Evolutionary conservation across 2,329 filamentous ascomycete species (phyloP).

Genomic region (Penicillium sp.): DNA sequence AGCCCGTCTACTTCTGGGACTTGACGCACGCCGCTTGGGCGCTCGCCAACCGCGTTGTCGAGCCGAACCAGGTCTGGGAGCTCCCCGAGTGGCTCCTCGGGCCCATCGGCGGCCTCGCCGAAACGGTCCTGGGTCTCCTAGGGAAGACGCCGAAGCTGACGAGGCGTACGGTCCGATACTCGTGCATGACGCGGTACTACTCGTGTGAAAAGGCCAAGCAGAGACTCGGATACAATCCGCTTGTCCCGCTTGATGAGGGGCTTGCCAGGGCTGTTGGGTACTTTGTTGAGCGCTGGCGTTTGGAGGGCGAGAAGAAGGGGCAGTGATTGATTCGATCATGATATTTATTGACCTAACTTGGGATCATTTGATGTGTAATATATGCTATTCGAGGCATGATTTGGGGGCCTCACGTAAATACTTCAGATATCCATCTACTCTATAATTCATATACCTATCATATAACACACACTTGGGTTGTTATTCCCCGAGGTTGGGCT

Average conservation of each 20-base stretch:
- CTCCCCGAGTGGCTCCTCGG: conserved; percentile 47
- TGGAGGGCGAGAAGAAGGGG: conserved; percentile 45
- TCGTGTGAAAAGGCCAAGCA: conserved; percentile 53
- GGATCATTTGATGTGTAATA: background rate
- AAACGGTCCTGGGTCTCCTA: conserved; percentile 48
- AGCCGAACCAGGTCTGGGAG: conserved; percentile 47
- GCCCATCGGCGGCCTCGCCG: conserved; percentile 47
- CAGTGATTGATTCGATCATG: conserved; percentile 32
- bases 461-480: background rate
- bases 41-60: conserved; percentile 49
- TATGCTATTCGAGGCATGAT: background rate
- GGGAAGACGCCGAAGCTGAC: conserved; percentile 54
- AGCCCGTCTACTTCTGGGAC: conserved; percentile 90
- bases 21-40: conserved; percentile 80
- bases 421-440: background rate
- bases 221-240: conserved; percentile 51
- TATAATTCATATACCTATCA: background rate
- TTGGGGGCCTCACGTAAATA: conserved; percentile 3
- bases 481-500: background rate
- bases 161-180: conserved; percentile 51
- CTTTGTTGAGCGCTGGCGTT: conserved; percentile 40
- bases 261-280: conserved; percentile 52
- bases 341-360: background rate
- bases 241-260: conserved; percentile 52
- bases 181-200: conserved; percentile 55